Conservation (phyloP, 2,329 filamentous ascomycete genomes). For the Bipolaris sorokiniana region DNA sequence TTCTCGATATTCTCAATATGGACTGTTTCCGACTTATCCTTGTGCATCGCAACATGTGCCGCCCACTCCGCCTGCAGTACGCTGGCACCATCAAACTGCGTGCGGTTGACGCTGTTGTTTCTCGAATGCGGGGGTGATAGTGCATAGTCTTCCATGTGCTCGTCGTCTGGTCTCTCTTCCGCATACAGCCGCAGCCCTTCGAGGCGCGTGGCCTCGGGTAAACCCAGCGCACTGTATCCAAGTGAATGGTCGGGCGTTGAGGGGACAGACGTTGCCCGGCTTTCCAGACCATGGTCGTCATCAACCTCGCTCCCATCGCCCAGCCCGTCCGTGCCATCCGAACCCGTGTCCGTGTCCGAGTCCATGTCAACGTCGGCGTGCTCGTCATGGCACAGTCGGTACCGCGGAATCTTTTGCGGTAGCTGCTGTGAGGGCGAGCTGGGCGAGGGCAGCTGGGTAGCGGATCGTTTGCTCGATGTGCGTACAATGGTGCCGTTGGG, state of each 20-base stretch:
- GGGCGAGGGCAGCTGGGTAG: slow-evolving; percentile 46
- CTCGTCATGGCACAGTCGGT: slow-evolving; percentile 28
- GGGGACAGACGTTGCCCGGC: slow-evolving; percentile 28
- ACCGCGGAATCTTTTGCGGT: slow-evolving; percentile 45
- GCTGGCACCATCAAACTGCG: slow-evolving; percentile 18
- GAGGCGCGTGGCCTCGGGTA: slow-evolving; percentile 31
- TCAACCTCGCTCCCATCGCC: slow-evolving; percentile 23
- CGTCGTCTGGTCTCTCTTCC: slow-evolving; percentile 24
- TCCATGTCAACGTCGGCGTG: slow-evolving; percentile 23
- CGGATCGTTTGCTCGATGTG: slow-evolving; percentile 46
- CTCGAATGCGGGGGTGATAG: slow-evolving; percentile 34
- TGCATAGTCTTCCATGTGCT: slow-evolving; percentile 39
- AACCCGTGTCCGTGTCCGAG: slow-evolving; percentile 33
- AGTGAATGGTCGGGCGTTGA: slow-evolving; percentile 31
- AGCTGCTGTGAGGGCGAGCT: slow-evolving; percentile 42
- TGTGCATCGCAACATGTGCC: slow-evolving; percentile 18
- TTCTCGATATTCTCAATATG: slow-evolving; percentile 14
- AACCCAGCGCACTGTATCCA: slow-evolving; percentile 20
- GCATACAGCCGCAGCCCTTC: slow-evolving; percentile 28
- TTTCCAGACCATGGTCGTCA: slow-evolving; percentile 28
- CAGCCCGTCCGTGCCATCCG: slow-evolving; percentile 26
- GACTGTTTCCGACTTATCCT: slow-evolving; percentile 19
- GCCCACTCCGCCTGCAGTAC: slow-evolving; percentile 31
- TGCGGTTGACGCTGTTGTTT: slow-evolving; percentile 30
- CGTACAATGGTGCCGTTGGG: slow-evolving; percentile 33